Evolutionary conservation across 2,329 filamentous ascomycete species (phyloP).

Genomic region (Westerdykella ornata): DNA sequence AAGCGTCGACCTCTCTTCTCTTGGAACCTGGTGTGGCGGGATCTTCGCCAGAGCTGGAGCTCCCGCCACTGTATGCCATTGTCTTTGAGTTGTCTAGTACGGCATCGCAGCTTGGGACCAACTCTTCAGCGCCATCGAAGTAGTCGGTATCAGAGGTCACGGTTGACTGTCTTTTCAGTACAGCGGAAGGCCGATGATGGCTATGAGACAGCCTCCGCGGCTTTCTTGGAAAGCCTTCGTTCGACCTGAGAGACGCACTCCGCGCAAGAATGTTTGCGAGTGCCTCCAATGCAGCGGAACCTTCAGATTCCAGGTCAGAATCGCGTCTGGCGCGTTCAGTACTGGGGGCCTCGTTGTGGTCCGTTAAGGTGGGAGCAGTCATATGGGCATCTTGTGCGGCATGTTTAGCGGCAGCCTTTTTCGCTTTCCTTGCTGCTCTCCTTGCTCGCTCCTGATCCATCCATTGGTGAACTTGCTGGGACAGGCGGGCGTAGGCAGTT

Average conservation of each 20-base stretch:
- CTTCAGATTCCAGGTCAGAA: slow-evolving; percentile 58
- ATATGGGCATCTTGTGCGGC: slow-evolving; percentile 26
- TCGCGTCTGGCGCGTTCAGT: slow-evolving; percentile 37
- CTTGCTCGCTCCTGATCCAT: slow-evolving; percentile 70
- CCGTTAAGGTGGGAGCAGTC: slow-evolving; percentile 3
- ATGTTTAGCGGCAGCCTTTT: slow-evolving; percentile 47
- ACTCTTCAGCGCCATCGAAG: slow-evolving; percentile 64
- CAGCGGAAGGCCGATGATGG: slow-evolving; percentile 23
- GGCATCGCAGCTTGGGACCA: slow-evolving; percentile 81
- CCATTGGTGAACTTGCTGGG: slow-evolving; percentile 77
- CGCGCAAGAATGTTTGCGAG: slow-evolving; percentile 74
- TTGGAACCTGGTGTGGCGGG: slow-evolving; percentile 28
- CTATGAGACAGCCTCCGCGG: slow-evolving; percentile 20
- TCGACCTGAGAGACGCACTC: slow-evolving; percentile 45
- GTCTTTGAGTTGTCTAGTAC: slow-evolving; percentile 87
- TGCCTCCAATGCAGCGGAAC: slow-evolving; percentile 67
- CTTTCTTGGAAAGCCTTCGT: slow-evolving; percentile 36
- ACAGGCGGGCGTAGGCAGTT: slow-evolving; percentile 41
- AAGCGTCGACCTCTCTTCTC: slow-evolving; percentile 65
- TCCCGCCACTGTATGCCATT: slow-evolving; percentile 62
- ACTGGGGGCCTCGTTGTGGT: slow-evolving; percentile 5
- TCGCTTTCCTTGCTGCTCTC: slow-evolving; percentile 50
- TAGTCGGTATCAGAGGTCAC: slow-evolving; percentile 81
- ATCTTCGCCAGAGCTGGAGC: slow-evolving; percentile 38
- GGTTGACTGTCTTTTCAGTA: slow-evolving; percentile 41